Evolutionary conservation across 257 asterid species (phyloP).

Genomic region (Lycium barbarum): DNA sequence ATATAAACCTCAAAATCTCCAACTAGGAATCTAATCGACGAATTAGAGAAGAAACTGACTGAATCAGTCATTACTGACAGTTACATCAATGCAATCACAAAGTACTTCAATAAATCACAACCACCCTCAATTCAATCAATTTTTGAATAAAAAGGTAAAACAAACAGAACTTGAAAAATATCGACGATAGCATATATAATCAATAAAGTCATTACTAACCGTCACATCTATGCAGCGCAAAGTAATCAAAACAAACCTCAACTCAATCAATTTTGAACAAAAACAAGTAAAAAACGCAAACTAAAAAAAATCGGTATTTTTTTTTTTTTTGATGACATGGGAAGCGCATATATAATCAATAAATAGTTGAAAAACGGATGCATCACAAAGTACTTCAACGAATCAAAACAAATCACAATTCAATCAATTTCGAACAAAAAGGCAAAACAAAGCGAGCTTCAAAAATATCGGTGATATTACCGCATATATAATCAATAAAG

Average conservation of each 20-base stretch:
- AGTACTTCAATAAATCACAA: neutral
- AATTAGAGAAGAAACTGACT: neutral
- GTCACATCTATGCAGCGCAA: slow-evolving; percentile 9
- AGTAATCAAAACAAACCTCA: neutral
- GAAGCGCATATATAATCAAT: neutral
- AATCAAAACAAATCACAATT: neutral
- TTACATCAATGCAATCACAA: neutral
- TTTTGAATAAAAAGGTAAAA: too few relatives aligned
- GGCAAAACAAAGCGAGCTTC: too few relatives aligned
- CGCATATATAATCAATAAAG: neutral
- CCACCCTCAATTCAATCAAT: slow-evolving; percentile 6
- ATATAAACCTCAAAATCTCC: neutral
- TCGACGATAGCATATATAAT: neutral
- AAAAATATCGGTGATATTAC: too few relatives aligned
- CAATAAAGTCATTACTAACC: neutral
- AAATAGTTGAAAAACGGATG: neutral
- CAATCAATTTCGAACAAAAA: neutral
- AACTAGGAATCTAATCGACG: neutral
- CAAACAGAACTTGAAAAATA: too few relatives aligned
- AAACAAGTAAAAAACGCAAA: neutral
- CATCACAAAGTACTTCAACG: neutral
- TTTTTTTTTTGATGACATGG: too few relatives aligned
- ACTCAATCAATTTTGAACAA: neutral
- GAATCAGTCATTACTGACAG: neutral
- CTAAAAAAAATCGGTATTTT: too few relatives aligned